These are phyloP conservation scores for Parietaria judaica DNA, from an alignment of 306 rosid species.

Conservation along the genomic window DNA sequence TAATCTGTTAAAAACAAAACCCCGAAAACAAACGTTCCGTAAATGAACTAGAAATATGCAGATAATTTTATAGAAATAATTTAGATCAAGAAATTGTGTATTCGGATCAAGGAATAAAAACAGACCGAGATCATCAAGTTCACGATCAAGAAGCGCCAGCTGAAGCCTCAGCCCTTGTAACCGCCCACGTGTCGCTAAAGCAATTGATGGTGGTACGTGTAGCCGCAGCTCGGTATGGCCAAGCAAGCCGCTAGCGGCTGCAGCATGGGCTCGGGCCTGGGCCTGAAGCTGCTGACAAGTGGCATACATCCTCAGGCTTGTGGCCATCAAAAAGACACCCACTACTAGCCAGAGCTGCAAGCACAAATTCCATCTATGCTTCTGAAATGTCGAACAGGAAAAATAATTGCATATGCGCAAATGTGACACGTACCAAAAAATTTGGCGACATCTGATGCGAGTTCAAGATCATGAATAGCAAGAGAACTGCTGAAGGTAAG, in stretches of 20 bases:
- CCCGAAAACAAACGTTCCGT: not conserved
- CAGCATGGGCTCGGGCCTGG: constrained; percentile 24
- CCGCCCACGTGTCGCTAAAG: constrained; percentile 28
- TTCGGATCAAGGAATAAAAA: not conserved
- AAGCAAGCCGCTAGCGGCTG: constrained; percentile 24
- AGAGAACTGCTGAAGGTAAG: constrained; percentile 22
- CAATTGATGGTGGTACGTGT: constrained; percentile 26
- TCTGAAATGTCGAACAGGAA: not conserved
- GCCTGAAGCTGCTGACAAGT: constrained; percentile 30
- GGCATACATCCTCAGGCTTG: constrained; percentile 28
- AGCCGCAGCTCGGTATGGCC: constrained; percentile 27
- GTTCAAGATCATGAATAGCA: constrained; percentile 29
- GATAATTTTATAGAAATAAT: not conserved
- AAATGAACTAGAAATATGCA: not conserved
- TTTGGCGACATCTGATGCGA: constrained; percentile 27
- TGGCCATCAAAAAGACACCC: constrained; percentile 31
- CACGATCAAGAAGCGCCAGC: constrained; percentile 28
- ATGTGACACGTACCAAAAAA: constrained; percentile 20
- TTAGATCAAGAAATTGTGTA: too few relatives aligned
- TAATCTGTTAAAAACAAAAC: constrained; percentile 27
- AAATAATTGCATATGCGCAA: not conserved
- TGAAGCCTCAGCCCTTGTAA: constrained; percentile 30
- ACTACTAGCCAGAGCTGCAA: constrained; percentile 30
- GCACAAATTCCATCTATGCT: not conserved
- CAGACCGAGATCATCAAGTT: constrained; percentile 27